Conservation (phyloP, 495 filamentous ascomycete genomes). For the Glutinoglossum americanum region DNA sequence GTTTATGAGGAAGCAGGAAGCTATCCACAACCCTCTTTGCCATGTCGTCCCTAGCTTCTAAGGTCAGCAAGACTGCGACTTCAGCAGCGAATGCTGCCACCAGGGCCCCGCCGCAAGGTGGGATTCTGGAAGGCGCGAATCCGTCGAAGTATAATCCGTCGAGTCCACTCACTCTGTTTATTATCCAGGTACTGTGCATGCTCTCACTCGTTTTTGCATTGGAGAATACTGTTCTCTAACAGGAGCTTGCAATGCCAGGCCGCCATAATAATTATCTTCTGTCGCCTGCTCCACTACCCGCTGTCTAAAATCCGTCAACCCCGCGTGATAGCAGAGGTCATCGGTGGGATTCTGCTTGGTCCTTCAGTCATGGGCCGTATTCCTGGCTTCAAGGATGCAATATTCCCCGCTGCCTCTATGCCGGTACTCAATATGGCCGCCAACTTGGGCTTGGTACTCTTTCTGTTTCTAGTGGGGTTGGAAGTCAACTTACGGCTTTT, state of each 20-base stretch:
- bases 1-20: neutral
- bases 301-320: constrained; percentile 76
- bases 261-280: constrained; percentile 75
- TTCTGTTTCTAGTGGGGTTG: constrained; percentile 79
- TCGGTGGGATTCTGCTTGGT: constrained; percentile 78
- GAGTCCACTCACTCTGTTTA: constrained; percentile 84
- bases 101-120: constrained; percentile 32
- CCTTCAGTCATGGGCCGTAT: constrained; percentile 72
- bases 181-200: constrained; percentile 70
- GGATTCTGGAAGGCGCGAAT: constrained; percentile 54
- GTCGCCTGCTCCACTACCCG: constrained; percentile 62
- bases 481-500: constrained; percentile 84
- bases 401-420: constrained; percentile 57
- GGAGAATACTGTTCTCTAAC: constrained; percentile 1
- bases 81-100: constrained; percentile 11
- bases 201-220: neutral
- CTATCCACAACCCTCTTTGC: neutral
- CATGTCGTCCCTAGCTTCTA: constrained; percentile 3
- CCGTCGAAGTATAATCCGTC: constrained; percentile 47
- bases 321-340: constrained; percentile 86
- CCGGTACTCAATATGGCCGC: constrained; percentile 61
- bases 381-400: constrained; percentile 53
- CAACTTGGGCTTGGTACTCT: constrained; percentile 76
- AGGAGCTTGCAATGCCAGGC: constrained; percentile 32
- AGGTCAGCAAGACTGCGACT: constrained; percentile 10